Conservation (phyloP, 139 green algal genomes). For the Picochlorum sp. region DNA sequence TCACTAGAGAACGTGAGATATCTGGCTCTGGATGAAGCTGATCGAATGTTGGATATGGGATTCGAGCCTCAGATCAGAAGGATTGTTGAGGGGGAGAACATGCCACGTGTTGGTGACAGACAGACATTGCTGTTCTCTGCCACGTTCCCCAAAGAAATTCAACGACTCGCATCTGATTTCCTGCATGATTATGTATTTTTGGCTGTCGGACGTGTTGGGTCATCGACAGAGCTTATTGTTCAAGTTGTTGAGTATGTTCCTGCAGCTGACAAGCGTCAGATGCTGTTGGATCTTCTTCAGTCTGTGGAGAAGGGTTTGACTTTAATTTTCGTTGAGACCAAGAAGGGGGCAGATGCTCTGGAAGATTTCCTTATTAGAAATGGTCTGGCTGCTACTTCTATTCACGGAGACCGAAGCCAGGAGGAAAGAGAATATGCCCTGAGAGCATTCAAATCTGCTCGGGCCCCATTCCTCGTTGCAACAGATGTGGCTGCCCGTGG, state of each 20-base stretch:
- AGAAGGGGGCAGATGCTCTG: slow-evolving; percentile 89
- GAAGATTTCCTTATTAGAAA: slow-evolving; percentile 84
- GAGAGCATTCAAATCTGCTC: slow-evolving; percentile 74
- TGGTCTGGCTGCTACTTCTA: slow-evolving; percentile 82
- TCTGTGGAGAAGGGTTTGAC: slow-evolving; percentile 83
- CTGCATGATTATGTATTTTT: slow-evolving; percentile 98
- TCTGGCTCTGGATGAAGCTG: slow-evolving; percentile 91
- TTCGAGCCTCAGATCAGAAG: slow-evolving; percentile 85
- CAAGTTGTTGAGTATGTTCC: slow-evolving; percentile 84
- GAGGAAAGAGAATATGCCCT: slow-evolving; percentile 67
- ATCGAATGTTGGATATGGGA: slow-evolving; percentile 98
- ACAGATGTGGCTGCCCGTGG: slow-evolving; percentile 96
- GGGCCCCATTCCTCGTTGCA: slow-evolving; percentile 76
- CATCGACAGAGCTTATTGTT: slow-evolving; percentile 91
- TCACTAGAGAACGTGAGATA: slow-evolving; percentile 56
- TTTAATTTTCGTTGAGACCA: slow-evolving; percentile 97
- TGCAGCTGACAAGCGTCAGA: slow-evolving; percentile 74
- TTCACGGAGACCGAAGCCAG: slow-evolving; percentile 93
- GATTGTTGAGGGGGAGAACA: slow-evolving; percentile 82
- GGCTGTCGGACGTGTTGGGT: slow-evolving; percentile 60
- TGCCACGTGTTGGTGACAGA: slow-evolving; percentile 72
- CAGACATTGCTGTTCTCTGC: slow-evolving; percentile 95
- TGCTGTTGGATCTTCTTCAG: slow-evolving; percentile 88
- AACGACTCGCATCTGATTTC: slow-evolving; percentile 89
- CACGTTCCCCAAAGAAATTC: slow-evolving; percentile 92